A percentile compares a stretch with the other conserved stretches of the same genome.
Evolutionary conservation across 129 eudicot genomes (phyloP).

Genomic region (Flaveria trinervia): DNA sequence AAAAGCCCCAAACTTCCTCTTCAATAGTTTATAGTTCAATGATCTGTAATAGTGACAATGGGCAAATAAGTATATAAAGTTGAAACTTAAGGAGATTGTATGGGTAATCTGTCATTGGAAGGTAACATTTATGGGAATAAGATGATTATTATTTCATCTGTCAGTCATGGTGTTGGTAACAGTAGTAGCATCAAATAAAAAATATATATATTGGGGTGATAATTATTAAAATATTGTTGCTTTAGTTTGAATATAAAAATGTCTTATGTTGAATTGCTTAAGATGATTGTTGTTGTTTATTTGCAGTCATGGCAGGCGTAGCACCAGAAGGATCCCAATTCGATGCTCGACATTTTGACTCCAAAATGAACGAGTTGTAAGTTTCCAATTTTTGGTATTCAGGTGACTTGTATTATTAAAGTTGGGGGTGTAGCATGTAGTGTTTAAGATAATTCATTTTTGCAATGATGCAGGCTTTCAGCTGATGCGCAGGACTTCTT

Average conservation of each 20-base stretch:
- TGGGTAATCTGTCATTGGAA: neutral
- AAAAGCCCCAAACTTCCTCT: neutral
- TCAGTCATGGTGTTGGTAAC: neutral
- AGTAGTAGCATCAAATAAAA: neutral
- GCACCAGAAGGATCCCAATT: conserved; percentile 79
- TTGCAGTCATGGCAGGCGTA: conserved; percentile 72
- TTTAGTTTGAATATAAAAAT: neutral
- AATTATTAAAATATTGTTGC: neutral
- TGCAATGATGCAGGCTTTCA: conserved; percentile 46
- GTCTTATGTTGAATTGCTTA: neutral
- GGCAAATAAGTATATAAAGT: neutral
- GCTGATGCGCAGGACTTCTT: conserved; percentile 69
- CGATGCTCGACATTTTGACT: conserved; percentile 62
- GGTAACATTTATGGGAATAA: neutral
- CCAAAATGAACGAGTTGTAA: conserved; percentile 76
- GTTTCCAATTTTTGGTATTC: conserved; percentile 13
- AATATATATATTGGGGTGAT: neutral
- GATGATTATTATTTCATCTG: neutral
- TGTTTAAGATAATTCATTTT: neutral
- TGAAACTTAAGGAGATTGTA: neutral
- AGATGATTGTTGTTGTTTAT: neutral
- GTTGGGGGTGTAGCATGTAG: neutral
- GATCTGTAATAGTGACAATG: neutral
- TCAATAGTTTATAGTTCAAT: no score
- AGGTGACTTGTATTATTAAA: no score